A percentile compares a stretch with the other conserved stretches of the same genome.
Conservation (phyloP, 2,329 filamentous ascomycete species). For the Exophiala lecanii-corni region DNA sequence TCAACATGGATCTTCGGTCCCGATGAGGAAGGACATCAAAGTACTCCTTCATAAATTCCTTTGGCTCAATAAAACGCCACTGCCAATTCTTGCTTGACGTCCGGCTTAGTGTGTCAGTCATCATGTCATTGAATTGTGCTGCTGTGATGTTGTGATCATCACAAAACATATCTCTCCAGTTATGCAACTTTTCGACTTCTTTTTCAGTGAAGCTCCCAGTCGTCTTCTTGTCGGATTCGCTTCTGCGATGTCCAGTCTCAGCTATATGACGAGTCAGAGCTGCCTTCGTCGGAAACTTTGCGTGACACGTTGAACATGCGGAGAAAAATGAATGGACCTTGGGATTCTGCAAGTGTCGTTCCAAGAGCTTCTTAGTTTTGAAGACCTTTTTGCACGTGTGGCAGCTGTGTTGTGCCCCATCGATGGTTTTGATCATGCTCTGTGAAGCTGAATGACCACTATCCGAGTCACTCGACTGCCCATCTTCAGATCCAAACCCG, state of each 20-base stretch:
- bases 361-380: conserved; percentile 1
- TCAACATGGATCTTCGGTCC: conserved; percentile 35
- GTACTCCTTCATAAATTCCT: conserved; percentile 35
- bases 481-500: conserved; percentile 6
- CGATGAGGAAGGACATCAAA: conserved; percentile 34
- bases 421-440: neutral
- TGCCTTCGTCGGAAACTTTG: conserved; percentile 12
- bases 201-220: conserved; percentile 20
- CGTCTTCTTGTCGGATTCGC: neutral
- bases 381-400: conserved; percentile 13
- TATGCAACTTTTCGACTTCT: conserved; percentile 20
- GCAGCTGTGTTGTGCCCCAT: conserved; percentile 7
- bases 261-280: conserved; percentile 17
- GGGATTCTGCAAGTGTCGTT: conserved; percentile 11
- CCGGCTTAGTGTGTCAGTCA: conserved; percentile 22
- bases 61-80: conserved; percentile 27
- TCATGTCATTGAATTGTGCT: conserved; percentile 26
- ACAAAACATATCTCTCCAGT: conserved; percentile 24
- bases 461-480: too few species aligned
- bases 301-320: conserved; percentile 10
- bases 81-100: conserved; percentile 5
- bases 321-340: conserved; percentile 9
- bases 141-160: conserved; percentile 18
- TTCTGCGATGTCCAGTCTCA: conserved; percentile 14
- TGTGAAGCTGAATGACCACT: neutral